Percentiles rank a stretch among this genome's conserved stretches.
phyloP scores from a whole-genome alignment of 1,139 yeast species.

The Torulaspora pretoriensis region DNA sequence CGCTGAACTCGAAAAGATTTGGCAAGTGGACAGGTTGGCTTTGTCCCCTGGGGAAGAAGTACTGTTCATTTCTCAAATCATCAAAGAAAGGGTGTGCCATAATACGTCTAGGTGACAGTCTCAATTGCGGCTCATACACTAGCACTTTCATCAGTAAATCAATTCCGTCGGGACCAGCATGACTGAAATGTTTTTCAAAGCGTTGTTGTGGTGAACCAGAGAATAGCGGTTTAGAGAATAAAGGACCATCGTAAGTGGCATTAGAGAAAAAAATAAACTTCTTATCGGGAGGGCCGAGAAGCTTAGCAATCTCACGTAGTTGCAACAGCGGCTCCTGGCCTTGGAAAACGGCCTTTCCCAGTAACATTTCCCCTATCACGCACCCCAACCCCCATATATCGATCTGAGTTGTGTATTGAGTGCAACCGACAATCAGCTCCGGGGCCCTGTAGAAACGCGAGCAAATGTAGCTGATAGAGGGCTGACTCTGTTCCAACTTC shows the following conservation, averaged over 20 bases:
- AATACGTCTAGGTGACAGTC: slow-evolving; percentile 63
- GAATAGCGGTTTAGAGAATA: slow-evolving; percentile 64
- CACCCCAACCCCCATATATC: slow-evolving; percentile 88
- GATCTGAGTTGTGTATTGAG: slow-evolving; percentile 69
- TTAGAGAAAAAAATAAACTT: slow-evolving; percentile 69
- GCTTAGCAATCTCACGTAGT: slow-evolving; percentile 69
- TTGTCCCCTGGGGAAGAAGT: slow-evolving; percentile 55
- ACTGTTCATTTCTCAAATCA: slow-evolving; percentile 54
- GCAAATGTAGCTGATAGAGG: slow-evolving; percentile 74
- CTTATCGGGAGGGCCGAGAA: slow-evolving; percentile 70
- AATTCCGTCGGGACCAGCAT: slow-evolving; percentile 66
- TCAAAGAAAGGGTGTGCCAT: slow-evolving; percentile 70
- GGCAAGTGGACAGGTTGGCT: slow-evolving; percentile 39
- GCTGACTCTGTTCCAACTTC: slow-evolving; percentile 66
- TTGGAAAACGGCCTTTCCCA: slow-evolving; percentile 78
- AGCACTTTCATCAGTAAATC: slow-evolving; percentile 65
- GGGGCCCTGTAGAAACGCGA: slow-evolving; percentile 82
- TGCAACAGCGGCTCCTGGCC: slow-evolving; percentile 74
- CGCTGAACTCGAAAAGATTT: slow-evolving; percentile 40
- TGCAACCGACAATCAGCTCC: slow-evolving; percentile 73
- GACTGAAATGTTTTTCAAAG: slow-evolving; percentile 64
- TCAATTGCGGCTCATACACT: slow-evolving; percentile 66
- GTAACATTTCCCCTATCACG: slow-evolving; percentile 77
- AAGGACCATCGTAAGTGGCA: slow-evolving; percentile 70
- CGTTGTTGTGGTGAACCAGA: slow-evolving; percentile 56